Evolutionary conservation across 2,329 filamentous ascomycete genomes (phyloP), one percentile per base, ranked within the genome.

Genomic region (Bipolaris gigantea): DNA sequence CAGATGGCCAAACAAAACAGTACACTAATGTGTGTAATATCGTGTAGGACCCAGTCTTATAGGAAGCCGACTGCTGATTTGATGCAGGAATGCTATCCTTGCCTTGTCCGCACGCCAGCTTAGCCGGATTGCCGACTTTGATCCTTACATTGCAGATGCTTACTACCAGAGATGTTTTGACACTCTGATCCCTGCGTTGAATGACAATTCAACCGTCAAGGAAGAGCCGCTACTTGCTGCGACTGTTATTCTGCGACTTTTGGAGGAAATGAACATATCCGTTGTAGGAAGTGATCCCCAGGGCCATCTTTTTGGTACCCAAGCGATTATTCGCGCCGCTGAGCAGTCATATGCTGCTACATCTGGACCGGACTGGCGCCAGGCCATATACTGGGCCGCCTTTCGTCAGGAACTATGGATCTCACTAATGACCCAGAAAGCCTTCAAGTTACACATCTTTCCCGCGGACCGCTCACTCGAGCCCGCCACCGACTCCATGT

Each of bases 181-280:
- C 23, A 75, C 72, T 2, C 50, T 77, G 16, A 77, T 77, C 3
- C 75, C 76, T 2, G 71, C 73, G 1, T 56, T 78, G 2, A 71
- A 75, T 52, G 67, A 77, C 23, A 71, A 70, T 21, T 62, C 71
- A n/a, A 68, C 75, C 15, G 73, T 73, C 19, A 71, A 71, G 46
- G 75, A 77, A 41, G 75, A 77, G 49, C 70, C 73, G 25, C 63
- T 77, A 1, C 62, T 77, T 19, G 73, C 75, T 35, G 75, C 75
- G 2, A 76, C 75, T 1, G 72, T 77, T 11, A 74, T 78, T 19
- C 52, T 78, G 10, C 67, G 75, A 10, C 60, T 76, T 9, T 60
- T 76, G 19, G 75, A 78, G 56, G 76, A 77, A 49, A 76, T 76
- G 63, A 76, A 76, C 45, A 76, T 74, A 10, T 71, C 70, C 1